Evolutionary conservation across 768 basidiomycete genomes (phyloP).

Genomic region (Kwoniella mangroviensis): DNA sequence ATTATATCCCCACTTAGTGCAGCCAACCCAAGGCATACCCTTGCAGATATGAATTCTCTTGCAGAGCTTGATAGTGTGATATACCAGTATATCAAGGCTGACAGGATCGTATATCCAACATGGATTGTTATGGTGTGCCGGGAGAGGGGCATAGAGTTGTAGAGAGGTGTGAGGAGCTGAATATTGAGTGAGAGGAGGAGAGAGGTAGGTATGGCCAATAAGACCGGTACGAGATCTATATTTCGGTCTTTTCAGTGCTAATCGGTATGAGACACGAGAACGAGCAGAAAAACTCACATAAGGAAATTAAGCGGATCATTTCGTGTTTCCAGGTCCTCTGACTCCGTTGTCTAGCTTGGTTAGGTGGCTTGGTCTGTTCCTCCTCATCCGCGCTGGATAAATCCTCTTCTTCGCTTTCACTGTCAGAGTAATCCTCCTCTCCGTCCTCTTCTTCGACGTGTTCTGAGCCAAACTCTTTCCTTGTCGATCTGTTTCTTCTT

Average conservation of each 20-base stretch:
- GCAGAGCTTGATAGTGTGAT: slow-evolving; percentile 6
- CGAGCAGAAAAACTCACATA: slow-evolving; percentile 20
- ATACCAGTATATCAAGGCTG: slow-evolving; percentile 33
- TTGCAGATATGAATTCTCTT: slow-evolving; percentile 25
- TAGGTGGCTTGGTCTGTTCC: not conserved
- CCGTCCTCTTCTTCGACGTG: not conserved
- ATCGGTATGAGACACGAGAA: not conserved
- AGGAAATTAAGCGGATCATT: slow-evolving; percentile 20
- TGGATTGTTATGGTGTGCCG: slow-evolving; percentile 27
- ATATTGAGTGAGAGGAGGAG: slow-evolving; percentile 35
- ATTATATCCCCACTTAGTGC: slow-evolving; percentile 40
- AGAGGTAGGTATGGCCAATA: slow-evolving; percentile 32
- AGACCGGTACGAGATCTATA: slow-evolving; percentile 37
- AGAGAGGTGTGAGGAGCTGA: slow-evolving; percentile 41
- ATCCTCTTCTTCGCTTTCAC: not conserved
- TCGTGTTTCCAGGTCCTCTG: slow-evolving; percentile 15
- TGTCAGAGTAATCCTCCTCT: not conserved
- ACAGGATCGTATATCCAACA: slow-evolving; percentile 16
- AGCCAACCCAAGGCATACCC: slow-evolving; percentile 36
- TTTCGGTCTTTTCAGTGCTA: not conserved
- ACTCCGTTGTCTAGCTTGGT: not conserved
- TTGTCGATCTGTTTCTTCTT: not conserved
- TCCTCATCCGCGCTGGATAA: not conserved
- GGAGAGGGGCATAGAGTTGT: slow-evolving; percentile 44
- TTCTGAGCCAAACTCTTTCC: not conserved